phyloP scores from a whole-genome alignment of 1,284 basidiomycete species.

The Schizopora paradoxa region DNA sequence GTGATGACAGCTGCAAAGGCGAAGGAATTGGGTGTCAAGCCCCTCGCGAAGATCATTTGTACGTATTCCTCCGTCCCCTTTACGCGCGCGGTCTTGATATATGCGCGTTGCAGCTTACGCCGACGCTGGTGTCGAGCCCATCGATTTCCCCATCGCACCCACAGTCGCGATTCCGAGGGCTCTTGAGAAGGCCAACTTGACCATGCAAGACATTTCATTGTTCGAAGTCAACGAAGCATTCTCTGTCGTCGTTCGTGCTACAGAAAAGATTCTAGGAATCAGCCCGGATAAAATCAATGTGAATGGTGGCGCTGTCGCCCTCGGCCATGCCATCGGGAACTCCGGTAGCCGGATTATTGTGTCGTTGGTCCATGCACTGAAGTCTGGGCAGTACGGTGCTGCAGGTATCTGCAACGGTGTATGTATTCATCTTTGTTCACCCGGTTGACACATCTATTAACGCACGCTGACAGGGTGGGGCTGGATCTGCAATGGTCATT shows the following conservation, averaged over 20 bases:
- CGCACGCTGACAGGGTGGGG: slow-evolving; percentile 65
- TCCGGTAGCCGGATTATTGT: slow-evolving; percentile 95
- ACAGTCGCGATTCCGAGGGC: slow-evolving; percentile 89
- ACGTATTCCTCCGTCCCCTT: slow-evolving; percentile 29
- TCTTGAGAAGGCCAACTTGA: slow-evolving; percentile 82
- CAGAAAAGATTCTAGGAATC: slow-evolving; percentile 84
- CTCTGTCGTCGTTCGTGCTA: slow-evolving; percentile 89
- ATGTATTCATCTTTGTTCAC: slow-evolving; percentile 31
- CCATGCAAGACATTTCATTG: slow-evolving; percentile 79
- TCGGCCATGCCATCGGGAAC: slow-evolving; percentile 94
- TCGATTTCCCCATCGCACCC: slow-evolving; percentile 96
- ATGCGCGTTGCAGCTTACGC: slow-evolving; percentile 69
- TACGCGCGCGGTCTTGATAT: slow-evolving; percentile 20
- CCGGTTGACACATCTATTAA: slow-evolving; percentile 19
- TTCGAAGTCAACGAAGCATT: slow-evolving; percentile 99
- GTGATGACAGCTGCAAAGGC: slow-evolving; percentile 90
- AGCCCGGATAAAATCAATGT: slow-evolving; percentile 89
- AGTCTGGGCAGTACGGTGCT: slow-evolving; percentile 94
- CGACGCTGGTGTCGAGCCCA: slow-evolving; percentile 93
- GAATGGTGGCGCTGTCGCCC: slow-evolving; percentile 81
- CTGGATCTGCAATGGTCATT: slow-evolving; percentile 85
- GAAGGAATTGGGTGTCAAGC: slow-evolving; percentile 82
- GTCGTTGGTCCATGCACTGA: slow-evolving; percentile 86
- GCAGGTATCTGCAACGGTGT: slow-evolving; percentile 98
- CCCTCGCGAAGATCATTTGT: slow-evolving; percentile 89